Base-by-base conservation (phyloP, 768 basidiomycete genomes). In the Arthromyces matolae region DNA sequence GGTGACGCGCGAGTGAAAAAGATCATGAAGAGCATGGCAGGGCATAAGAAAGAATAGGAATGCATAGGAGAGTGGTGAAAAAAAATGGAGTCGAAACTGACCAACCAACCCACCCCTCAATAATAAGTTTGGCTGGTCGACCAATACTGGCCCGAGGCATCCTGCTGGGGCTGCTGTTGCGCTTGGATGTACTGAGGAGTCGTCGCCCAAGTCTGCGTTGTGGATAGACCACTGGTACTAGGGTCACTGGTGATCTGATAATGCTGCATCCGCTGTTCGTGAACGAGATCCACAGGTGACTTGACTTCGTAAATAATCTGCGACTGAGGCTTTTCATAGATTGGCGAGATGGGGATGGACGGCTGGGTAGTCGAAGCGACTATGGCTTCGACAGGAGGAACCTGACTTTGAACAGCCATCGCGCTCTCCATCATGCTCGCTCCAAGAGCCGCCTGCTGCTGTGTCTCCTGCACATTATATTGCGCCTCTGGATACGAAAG, bases 251-350 rank as follows among this genome's bases (percentile, higher is more conserved):
- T 22, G 35, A 48, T 8, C n/a, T 49, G 41, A 42, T 52, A 52
- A 20, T 44, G 44, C 19, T 49, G 54, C 23, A 48, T 37, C 35
- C 47, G 45, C 3, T 57, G 61, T 24, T 60, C 58, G 20, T 56
- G 54, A 8, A 48, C 47, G 23, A 56, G 49, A n/a, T 64, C 64
- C 54, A 63, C 44, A n/a, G 54, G 14, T 8, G 61, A 46, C 50
- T 67, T 68, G 38, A 60, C 41, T 14, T 68, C 64, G 44, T 63
- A 70, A 50, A 64, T 52, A 38, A 52, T 41, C 19, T 39, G 47
- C 8, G 25, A 41, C 27, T 54, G 55, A 29, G 38, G 18, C 50
- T 65, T 62, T 31, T 66, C 63, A 43, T 60, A 56, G 22, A 51
- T 28, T 22, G 59, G 50, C 8, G 59, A 54, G 22, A 46, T 44